Evolutionary conservation across 176 grass and related monocot species (phyloP).

Genomic region (Typha latifolia): DNA sequence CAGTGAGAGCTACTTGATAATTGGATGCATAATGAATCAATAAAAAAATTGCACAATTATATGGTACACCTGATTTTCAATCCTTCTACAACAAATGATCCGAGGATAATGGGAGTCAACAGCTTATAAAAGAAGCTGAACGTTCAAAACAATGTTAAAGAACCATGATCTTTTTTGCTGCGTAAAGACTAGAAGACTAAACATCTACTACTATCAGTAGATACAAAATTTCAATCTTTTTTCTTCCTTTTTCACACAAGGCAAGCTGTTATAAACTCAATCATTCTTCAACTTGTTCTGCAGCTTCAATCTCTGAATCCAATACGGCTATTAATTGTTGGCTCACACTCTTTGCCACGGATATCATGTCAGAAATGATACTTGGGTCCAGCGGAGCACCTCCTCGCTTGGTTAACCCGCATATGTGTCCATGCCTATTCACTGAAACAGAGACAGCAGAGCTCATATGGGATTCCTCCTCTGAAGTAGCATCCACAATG

Average conservation of each 20-base stretch:
- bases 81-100: too few species aligned
- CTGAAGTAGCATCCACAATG: slow-evolving; percentile 64
- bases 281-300: slow-evolving; percentile 35
- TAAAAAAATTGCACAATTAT: too few species aligned
- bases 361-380: slow-evolving; percentile 77
- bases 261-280: neutral
- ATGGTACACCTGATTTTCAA: too few species aligned
- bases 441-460: slow-evolving; percentile 69
- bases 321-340: slow-evolving; percentile 40
- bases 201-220: neutral
- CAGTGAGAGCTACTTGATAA: too few species aligned
- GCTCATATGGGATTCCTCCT: slow-evolving; percentile 90
- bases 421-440: slow-evolving; percentile 59
- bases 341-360: slow-evolving; percentile 58
- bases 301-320: slow-evolving; percentile 55
- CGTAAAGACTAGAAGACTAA: neutral
- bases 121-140: too few species aligned
- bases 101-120: too few species aligned
- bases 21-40: too few species aligned
- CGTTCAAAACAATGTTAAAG: too few species aligned
- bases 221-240: neutral
- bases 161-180: too few species aligned
- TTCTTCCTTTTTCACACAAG: neutral
- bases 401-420: slow-evolving; percentile 70
- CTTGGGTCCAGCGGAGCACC: slow-evolving; percentile 70